These are phyloP conservation scores for Solanum dulcamara DNA, from an alignment of 257 asterid genomes.

Conservation along the genomic window DNA sequence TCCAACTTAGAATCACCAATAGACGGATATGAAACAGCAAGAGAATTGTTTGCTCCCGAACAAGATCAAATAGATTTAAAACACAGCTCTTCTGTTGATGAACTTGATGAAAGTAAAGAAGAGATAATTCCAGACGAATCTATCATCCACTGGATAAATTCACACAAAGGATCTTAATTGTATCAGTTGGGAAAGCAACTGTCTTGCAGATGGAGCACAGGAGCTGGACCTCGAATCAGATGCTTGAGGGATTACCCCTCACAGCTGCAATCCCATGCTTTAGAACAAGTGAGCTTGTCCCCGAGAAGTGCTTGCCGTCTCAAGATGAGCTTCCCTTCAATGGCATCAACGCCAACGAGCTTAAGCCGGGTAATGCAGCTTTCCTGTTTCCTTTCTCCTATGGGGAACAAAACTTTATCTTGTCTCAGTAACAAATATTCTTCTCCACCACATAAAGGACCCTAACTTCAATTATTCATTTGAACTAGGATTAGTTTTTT, in stretches of 20 bases:
- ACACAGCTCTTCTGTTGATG: not conserved
- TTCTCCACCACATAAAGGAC: conserved; percentile 19
- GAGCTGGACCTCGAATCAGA: conserved; percentile 88
- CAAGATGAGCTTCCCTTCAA: conserved; percentile 26
- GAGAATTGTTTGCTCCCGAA: conserved; percentile 12
- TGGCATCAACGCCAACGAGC: conserved; percentile 30
- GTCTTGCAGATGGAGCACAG: conserved; percentile 84
- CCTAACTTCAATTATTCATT: not conserved
- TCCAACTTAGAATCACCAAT: conserved; percentile 20
- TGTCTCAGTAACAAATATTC: conserved; percentile 16
- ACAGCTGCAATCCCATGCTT: conserved; percentile 60
- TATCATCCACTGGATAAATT: conserved; percentile 43
- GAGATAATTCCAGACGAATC: conserved; percentile 39
- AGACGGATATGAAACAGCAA: conserved; percentile 22
- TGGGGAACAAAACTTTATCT: conserved; percentile 16
- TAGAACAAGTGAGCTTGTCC: conserved; percentile 60
- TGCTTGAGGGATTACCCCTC: conserved; percentile 76
- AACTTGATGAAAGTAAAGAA: conserved; percentile 17
- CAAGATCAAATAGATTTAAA: not conserved
- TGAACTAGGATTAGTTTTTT: conserved; percentile 1
- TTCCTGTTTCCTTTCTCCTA: conserved; percentile 7
- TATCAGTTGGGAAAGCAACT: conserved; percentile 61
- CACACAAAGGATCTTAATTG: conserved; percentile 50
- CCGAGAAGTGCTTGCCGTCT: conserved; percentile 40
- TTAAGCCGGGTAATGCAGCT: conserved; percentile 2